phyloP scores from a whole-genome alignment of 495 filamentous ascomycete species.

The Tricharina praecox region DNA sequence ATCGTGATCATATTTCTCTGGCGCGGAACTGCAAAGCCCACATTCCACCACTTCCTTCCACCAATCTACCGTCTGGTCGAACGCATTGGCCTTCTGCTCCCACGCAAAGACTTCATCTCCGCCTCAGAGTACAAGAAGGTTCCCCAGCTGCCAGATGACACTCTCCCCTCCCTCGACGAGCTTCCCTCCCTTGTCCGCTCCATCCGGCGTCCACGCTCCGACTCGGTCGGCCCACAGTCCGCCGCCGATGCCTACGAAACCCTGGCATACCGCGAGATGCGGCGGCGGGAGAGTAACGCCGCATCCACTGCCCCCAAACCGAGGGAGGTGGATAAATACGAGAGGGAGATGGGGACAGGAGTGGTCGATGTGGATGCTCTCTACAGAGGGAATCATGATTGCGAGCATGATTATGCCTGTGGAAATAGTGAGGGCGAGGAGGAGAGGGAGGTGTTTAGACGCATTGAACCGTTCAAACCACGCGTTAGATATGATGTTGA shows the following conservation, averaged over 20 bases:
- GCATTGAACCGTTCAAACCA: slow-evolving; percentile 50
- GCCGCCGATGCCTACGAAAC: slow-evolving; percentile 93
- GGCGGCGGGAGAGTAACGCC: slow-evolving; percentile 49
- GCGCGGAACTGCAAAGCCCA: slow-evolving; percentile 74
- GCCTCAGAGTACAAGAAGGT: slow-evolving; percentile 77
- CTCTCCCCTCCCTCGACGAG: slow-evolving; percentile 70
- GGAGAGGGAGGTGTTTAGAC: slow-evolving; percentile 70
- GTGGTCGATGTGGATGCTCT: slow-evolving; percentile 8
- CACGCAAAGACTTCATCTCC: slow-evolving; percentile 73
- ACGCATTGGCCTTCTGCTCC: slow-evolving; percentile 55
- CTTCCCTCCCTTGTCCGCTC: slow-evolving; percentile 60
- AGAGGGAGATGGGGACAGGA: slow-evolving; percentile 10
- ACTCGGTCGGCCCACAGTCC: slow-evolving; percentile 86
- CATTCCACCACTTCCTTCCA: slow-evolving; percentile 57
- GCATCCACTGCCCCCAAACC: neutral
- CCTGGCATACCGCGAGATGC: slow-evolving; percentile 75
- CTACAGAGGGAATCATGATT: neutral
- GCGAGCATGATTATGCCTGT: neutral
- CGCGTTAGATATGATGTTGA: slow-evolving; percentile 93
- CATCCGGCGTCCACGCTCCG: slow-evolving; percentile 67
- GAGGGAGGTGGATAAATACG: slow-evolving; percentile 7
- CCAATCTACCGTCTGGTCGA: slow-evolving; percentile 78
- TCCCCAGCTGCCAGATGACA: slow-evolving; percentile 63
- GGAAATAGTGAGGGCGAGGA: slow-evolving; percentile 27
- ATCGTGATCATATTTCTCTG: slow-evolving; percentile 72